A percentile compares a stretch with the other conserved stretches of the same genome.
Evolutionary conservation across 768 basidiomycete species (phyloP).

Genomic region (Tricholoma furcatifolium): DNA sequence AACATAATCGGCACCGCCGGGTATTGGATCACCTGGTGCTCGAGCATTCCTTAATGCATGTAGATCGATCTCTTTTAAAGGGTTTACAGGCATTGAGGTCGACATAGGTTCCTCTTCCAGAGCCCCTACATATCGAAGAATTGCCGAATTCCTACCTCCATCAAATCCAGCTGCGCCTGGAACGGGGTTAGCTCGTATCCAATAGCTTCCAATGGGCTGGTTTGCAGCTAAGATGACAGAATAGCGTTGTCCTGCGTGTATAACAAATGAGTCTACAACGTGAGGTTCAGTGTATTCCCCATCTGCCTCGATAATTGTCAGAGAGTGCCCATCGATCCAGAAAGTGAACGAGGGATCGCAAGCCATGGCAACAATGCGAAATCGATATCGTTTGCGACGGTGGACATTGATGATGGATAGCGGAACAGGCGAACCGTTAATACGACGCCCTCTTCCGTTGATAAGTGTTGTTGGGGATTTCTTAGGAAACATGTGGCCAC

Average conservation of each 20-base stretch:
- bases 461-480: not conserved
- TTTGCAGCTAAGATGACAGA: conserved; percentile 35
- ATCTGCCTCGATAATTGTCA: conserved; percentile 35
- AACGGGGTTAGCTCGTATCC: conserved; percentile 23
- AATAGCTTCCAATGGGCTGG: conserved; percentile 32
- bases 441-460: not conserved
- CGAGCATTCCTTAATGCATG: conserved; percentile 4
- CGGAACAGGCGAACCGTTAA: not conserved
- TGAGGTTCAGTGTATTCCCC: conserved; percentile 25
- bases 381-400: not conserved
- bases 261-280: conserved; percentile 26
- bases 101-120: not conserved
- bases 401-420: not conserved
- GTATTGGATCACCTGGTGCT: conserved; percentile 10
- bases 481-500: not conserved
- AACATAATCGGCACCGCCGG: conserved; percentile 15
- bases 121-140: conserved; percentile 15
- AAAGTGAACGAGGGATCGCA: not conserved
- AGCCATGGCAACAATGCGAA: not conserved
- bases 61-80: conserved; percentile 10
- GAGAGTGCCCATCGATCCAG: not conserved
- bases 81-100: not conserved
- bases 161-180: conserved; percentile 3
- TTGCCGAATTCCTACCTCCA: conserved; percentile 16
- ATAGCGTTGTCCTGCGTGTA: conserved; percentile 39